Conservation (phyloP, 768 basidiomycete genomes). For the Auriscalpium orientale region DNA sequence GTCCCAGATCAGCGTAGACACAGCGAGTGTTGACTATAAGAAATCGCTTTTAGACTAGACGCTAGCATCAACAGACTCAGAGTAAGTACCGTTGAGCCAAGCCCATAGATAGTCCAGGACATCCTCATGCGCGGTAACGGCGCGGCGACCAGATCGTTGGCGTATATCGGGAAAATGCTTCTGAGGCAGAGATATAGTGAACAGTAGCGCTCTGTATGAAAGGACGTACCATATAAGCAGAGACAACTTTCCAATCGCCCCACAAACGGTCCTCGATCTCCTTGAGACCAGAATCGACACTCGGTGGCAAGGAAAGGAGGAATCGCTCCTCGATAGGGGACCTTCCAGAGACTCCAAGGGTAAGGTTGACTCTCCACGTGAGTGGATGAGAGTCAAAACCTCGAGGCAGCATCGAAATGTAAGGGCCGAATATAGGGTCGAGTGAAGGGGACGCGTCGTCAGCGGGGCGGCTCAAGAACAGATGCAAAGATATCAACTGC, state of each 20-base stretch:
- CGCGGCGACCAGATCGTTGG: neutral
- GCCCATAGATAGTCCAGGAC: conserved; percentile 69
- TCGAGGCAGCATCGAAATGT: conserved; percentile 69
- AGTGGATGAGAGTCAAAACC: conserved; percentile 77
- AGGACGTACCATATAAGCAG: neutral
- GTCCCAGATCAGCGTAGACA: conserved; percentile 60
- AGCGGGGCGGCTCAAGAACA: conserved; percentile 56
- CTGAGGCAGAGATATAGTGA: no score
- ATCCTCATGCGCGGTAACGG: conserved; percentile 3
- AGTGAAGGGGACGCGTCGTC: conserved; percentile 29
- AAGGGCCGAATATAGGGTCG: conserved; percentile 63
- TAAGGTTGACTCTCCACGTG: conserved; percentile 50
- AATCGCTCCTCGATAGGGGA: conserved; percentile 22
- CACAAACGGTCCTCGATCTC: neutral
- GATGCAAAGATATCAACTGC: conserved; percentile 77
- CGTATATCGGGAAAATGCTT: no score
- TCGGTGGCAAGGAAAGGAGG: conserved; percentile 40
- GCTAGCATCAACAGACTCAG: neutral
- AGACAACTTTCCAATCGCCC: neutral
- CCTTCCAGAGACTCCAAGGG: neutral
- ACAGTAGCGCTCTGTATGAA: no score
- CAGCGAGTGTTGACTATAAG: conserved; percentile 84
- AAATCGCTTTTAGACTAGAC: conserved; percentile 3
- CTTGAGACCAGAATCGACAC: neutral
- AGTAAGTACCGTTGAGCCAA: conserved; percentile 76